Conservation (phyloP, 2,329 filamentous ascomycete species). For the Aspergillus awamori region DNA sequence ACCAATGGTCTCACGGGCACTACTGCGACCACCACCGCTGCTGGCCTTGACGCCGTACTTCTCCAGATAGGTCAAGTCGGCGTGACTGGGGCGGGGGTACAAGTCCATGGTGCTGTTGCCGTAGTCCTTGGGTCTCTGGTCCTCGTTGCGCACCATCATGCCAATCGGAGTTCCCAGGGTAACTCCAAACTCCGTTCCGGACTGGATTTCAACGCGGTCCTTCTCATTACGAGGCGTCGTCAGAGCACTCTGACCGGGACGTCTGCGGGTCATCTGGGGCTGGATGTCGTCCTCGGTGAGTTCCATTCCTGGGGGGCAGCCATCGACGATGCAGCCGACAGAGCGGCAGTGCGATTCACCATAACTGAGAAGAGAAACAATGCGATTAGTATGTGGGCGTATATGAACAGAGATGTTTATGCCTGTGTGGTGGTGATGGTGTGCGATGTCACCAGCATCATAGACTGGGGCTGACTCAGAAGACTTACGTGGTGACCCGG, state of each 20-base stretch:
- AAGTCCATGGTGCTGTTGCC: constrained; percentile 84
- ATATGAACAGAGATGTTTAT: too few species aligned
- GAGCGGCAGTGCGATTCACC: constrained; percentile 89
- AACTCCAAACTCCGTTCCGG: constrained; percentile 84
- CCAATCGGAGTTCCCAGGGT: constrained; percentile 90
- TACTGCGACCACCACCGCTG: constrained; percentile 85
- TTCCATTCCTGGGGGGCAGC: constrained; percentile 82
- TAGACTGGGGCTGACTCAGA: background rate
- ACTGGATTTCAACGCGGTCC: constrained; percentile 88
- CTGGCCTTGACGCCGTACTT: constrained; percentile 95
- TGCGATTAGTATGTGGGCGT: background rate
- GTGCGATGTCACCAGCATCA: background rate
- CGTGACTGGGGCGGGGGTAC: constrained; percentile 89
- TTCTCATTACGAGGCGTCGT: constrained; percentile 93
- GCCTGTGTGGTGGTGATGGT: background rate
- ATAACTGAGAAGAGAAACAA: constrained; percentile 51
- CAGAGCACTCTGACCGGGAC: constrained; percentile 85
- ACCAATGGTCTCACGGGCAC: constrained; percentile 94
- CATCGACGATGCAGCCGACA: constrained; percentile 93
- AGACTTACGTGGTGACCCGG: constrained; percentile 74
- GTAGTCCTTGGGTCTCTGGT: constrained; percentile 91
- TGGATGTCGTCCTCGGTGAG: constrained; percentile 88
- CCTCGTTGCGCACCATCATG: constrained; percentile 85
- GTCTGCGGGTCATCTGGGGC: constrained; percentile 86
- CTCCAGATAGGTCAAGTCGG: constrained; percentile 95